A percentile compares a stretch with the other conserved stretches of the same genome.
Evolutionary conservation across 2,329 filamentous ascomycete species (phyloP).

Genomic region (Dactylellina cionopaga): DNA sequence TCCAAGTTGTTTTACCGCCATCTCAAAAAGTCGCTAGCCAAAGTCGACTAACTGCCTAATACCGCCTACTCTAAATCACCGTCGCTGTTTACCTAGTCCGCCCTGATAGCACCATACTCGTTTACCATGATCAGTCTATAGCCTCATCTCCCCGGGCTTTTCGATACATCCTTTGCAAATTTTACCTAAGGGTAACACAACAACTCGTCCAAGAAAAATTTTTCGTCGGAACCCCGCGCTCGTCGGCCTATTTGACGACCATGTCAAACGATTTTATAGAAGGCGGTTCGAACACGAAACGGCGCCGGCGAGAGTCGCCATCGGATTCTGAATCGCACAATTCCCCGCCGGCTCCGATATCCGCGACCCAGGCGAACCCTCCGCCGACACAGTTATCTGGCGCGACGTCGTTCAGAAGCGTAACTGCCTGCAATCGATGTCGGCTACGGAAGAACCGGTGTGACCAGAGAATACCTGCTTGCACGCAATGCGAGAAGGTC

Average conservation of each 20-base stretch:
- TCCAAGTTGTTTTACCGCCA: constrained; percentile 25
- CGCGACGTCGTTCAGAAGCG: constrained; percentile 73
- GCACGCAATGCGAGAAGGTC: constrained; percentile 92
- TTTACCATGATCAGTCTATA: constrained; percentile 41
- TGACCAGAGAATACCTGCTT: constrained; percentile 90
- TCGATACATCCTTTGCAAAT: constrained; percentile 13
- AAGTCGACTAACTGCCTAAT: constrained; percentile 43
- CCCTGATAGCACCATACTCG: constrained; percentile 21
- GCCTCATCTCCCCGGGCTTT: constrained; percentile 42
- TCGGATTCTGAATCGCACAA: constrained; percentile 52
- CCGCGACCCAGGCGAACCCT: constrained; percentile 50
- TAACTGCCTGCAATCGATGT: constrained; percentile 94
- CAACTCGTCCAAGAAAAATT: not conserved
- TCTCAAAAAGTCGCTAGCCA: constrained; percentile 20
- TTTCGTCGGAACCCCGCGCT: not conserved
- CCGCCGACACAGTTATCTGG: constrained; percentile 49
- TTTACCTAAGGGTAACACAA: constrained; percentile 26
- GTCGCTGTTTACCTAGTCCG: constrained; percentile 8
- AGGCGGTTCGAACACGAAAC: constrained; percentile 47
- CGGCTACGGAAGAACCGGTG: constrained; percentile 92
- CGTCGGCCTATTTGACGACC: not conserved
- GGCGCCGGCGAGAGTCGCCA: constrained; percentile 42
- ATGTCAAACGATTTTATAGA: constrained; percentile 52
- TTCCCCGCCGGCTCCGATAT: constrained; percentile 52
- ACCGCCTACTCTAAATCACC: constrained; percentile 22